phyloP scores from a whole-genome alignment of 345 rosid genomes.

The Dovyalis caffra region DNA sequence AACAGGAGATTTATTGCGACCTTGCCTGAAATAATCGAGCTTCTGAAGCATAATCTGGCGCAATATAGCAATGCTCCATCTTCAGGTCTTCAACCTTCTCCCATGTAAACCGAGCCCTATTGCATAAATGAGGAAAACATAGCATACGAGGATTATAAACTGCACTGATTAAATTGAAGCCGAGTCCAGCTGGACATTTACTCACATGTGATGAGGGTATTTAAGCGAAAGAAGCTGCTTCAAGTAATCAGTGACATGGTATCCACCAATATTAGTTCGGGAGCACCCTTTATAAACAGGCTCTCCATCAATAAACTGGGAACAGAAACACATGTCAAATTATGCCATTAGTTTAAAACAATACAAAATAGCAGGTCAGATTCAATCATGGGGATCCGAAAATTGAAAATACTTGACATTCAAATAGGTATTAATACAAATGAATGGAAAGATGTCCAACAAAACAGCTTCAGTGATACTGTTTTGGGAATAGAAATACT shows the following conservation, averaged over 20 bases:
- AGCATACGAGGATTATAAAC: constrained; percentile 1
- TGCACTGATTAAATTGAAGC: constrained; percentile 6
- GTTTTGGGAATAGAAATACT: neutral
- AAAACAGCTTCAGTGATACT: constrained; percentile 2
- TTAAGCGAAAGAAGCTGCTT: constrained; percentile 95
- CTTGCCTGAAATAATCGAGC: constrained; percentile 69
- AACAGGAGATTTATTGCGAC: neutral
- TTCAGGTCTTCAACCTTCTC: constrained; percentile 97
- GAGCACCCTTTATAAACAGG: constrained; percentile 76
- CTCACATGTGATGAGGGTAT: constrained; percentile 87
- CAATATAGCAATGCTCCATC: constrained; percentile 89
- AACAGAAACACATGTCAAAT: constrained; percentile 13
- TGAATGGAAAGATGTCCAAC: neutral
- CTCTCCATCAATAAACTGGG: constrained; percentile 83
- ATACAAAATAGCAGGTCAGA: neutral
- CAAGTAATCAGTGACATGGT: constrained; percentile 77
- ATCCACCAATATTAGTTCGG: constrained; percentile 92
- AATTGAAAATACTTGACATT: neutral
- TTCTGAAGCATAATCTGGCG: constrained; percentile 72
- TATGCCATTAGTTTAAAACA: neutral
- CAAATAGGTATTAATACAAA: neutral
- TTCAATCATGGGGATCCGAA: neutral
- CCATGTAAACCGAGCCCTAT: constrained; percentile 80
- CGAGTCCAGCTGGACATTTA: constrained; percentile 13
- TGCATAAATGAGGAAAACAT: constrained; percentile 15